These are phyloP conservation scores for Diaporthe vaccinii DNA, from an alignment of 2,329 filamentous ascomycete genomes.

Conservation along the genomic window DNA sequence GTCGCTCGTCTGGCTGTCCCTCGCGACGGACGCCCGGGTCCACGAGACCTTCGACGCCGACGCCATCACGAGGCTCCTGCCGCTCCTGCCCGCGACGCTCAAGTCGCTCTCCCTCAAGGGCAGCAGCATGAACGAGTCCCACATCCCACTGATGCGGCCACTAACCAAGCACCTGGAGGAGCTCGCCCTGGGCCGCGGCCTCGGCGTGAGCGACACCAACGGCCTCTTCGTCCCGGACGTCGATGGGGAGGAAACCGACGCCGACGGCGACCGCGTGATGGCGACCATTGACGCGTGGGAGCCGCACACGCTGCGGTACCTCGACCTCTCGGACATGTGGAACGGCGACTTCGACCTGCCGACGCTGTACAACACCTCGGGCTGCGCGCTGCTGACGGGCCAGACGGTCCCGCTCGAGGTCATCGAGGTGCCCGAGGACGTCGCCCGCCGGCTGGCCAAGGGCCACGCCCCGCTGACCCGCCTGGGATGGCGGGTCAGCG, in stretches of 20 bases:
- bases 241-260: constrained; percentile 26
- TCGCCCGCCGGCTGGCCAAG: constrained; percentile 75
- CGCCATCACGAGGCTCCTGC: constrained; percentile 75
- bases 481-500: constrained; percentile 78
- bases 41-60: constrained; percentile 78
- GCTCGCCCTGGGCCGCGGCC: constrained; percentile 77
- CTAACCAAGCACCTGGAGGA: constrained; percentile 82
- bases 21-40: constrained; percentile 79
- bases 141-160: constrained; percentile 73
- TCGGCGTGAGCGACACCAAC: constrained; percentile 76
- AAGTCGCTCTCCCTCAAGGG: constrained; percentile 83
- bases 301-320: constrained; percentile 76
- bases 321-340: constrained; percentile 81
- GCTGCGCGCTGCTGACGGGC: constrained; percentile 69
- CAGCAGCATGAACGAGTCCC: constrained; percentile 75
- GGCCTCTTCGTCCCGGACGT: constrained; percentile 70
- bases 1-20: constrained; percentile 77
- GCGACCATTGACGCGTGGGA: constrained; percentile 56
- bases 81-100: constrained; percentile 74
- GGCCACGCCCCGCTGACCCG: constrained; percentile 70
- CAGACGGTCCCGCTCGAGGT: constrained; percentile 79
- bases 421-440: constrained; percentile 79
- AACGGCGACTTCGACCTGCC: constrained; percentile 72
- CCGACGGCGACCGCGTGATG: constrained; percentile 38
- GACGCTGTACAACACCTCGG: constrained; percentile 62